These are phyloP conservation scores for Parsonsia alboflavescens DNA, from an alignment of 257 asterid genomes.

Conservation along the genomic window DNA sequence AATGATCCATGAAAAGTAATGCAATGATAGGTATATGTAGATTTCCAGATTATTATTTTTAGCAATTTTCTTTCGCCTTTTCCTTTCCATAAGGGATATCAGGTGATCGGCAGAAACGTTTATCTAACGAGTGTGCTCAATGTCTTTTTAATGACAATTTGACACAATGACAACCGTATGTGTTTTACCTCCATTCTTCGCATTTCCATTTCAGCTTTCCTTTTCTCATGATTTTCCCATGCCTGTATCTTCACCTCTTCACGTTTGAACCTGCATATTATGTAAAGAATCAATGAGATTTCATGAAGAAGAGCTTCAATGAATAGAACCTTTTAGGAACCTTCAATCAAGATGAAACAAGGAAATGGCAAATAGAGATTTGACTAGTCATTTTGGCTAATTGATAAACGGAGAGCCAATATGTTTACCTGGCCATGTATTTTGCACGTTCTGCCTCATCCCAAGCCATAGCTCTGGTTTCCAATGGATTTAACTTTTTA, in stretches of 20 bases:
- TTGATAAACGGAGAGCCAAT: neutral
- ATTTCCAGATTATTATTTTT: neutral
- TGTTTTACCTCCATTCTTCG: constrained; percentile 65
- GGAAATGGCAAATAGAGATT: neutral
- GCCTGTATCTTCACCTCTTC: constrained; percentile 92
- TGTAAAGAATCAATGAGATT: neutral
- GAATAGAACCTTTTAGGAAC: neutral
- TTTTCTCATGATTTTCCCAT: constrained; percentile 88
- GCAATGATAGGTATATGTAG: neutral
- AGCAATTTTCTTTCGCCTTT: neutral
- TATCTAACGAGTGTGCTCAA: neutral
- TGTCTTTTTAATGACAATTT: neutral
- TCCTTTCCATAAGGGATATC: neutral
- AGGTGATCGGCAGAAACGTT: neutral
- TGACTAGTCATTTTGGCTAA: neutral
- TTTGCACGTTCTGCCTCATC: constrained; percentile 94
- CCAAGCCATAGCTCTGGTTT: constrained; percentile 81
- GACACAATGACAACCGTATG: neutral
- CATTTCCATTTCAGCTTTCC: constrained; percentile 87
- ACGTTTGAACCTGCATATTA: constrained; percentile 60
- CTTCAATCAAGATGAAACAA: neutral
- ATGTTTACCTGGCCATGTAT: constrained; percentile 74
- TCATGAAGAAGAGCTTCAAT: neutral
- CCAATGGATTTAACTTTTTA: constrained; percentile 49
- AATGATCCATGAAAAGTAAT: neutral